Evolutionary conservation across 1,139 yeast species (phyloP).

Genomic region (Chernovozyma sophiae-reginae): DNA sequence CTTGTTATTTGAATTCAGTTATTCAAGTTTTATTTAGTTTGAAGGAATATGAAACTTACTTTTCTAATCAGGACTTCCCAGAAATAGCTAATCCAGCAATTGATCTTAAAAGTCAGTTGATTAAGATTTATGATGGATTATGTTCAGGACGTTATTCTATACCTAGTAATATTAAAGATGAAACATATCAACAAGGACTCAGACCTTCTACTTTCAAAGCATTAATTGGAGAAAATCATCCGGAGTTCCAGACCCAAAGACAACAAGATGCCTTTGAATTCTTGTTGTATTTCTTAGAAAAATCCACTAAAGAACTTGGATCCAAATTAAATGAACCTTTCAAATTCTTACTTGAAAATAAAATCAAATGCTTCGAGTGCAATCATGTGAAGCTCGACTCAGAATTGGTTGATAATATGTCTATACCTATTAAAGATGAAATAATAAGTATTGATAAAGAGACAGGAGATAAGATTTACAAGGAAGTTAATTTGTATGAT

Average conservation of each 20-base stretch:
- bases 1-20: slow-evolving; percentile 85
- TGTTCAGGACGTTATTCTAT: slow-evolving; percentile 68
- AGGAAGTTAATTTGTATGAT: slow-evolving; percentile 49
- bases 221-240: slow-evolving; percentile 71
- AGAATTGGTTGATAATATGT: slow-evolving; percentile 64
- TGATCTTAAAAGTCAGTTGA: slow-evolving; percentile 66
- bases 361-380: slow-evolving; percentile 62
- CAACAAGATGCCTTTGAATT: slow-evolving; percentile 98
- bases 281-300: slow-evolving; percentile 61
- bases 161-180: slow-evolving; percentile 36
- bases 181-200: slow-evolving; percentile 69
- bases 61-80: slow-evolving; percentile 22
- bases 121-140: slow-evolving; percentile 78
- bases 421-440: slow-evolving; percentile 54
- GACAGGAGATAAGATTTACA: slow-evolving; percentile 39
- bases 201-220: slow-evolving; percentile 73
- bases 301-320: slow-evolving; percentile 54
- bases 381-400: slow-evolving; percentile 52
- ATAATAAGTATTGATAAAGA: slow-evolving; percentile 37
- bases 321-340: slow-evolving; percentile 46
- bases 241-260: slow-evolving; percentile 78
- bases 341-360: slow-evolving; percentile 62
- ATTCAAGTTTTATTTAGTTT: slow-evolving; percentile 58
- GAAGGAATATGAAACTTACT: slow-evolving; percentile 36
- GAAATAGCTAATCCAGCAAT: slow-evolving; percentile 51